Conservation (phyloP, 331 rosid species). For the Acacia concinna region DNA sequence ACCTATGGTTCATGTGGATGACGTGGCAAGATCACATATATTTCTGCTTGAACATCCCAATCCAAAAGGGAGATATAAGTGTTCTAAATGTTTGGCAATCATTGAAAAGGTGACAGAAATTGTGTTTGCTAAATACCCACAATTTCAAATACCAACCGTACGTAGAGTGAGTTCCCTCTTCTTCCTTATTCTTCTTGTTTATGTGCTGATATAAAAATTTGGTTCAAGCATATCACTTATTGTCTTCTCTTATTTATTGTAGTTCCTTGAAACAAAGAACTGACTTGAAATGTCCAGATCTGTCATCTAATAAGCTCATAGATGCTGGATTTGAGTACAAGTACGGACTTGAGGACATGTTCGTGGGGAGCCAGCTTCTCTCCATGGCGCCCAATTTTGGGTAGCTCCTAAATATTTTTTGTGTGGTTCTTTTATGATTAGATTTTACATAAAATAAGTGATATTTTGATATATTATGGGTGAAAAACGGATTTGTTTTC, state of each 20-base stretch:
- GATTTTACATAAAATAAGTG: too few relatives aligned
- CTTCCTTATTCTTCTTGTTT: background rate
- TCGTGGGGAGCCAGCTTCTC: too few relatives aligned
- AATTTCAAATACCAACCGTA: conserved; percentile 20
- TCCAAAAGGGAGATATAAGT: conserved; percentile 12
- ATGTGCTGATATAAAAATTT: background rate
- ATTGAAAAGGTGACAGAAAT: conserved; percentile 33
- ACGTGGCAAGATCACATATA: background rate
- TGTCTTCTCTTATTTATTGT: background rate
- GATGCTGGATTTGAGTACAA: conserved; percentile 61
- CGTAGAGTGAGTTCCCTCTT: conserved; percentile 34
- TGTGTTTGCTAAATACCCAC: conserved; percentile 40
- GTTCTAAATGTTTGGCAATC: conserved; percentile 31
- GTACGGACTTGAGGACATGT: conserved; percentile 36
- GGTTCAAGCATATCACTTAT: background rate
- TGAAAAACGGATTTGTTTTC: too few relatives aligned
- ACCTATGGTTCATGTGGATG: conserved; percentile 37
- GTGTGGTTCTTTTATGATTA: too few relatives aligned
- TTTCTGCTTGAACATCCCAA: background rate
- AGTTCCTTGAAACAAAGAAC: conserved; percentile 37
- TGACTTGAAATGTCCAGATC: conserved; percentile 18
- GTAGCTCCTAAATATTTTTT: too few relatives aligned
- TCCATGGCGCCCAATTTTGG: too few relatives aligned
- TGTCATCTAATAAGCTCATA: conserved; percentile 59
- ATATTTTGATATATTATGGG: too few relatives aligned